These are phyloP conservation scores for Kodamaea ohmeri DNA, from an alignment of 1,139 yeast species.

Conservation along the genomic window DNA sequence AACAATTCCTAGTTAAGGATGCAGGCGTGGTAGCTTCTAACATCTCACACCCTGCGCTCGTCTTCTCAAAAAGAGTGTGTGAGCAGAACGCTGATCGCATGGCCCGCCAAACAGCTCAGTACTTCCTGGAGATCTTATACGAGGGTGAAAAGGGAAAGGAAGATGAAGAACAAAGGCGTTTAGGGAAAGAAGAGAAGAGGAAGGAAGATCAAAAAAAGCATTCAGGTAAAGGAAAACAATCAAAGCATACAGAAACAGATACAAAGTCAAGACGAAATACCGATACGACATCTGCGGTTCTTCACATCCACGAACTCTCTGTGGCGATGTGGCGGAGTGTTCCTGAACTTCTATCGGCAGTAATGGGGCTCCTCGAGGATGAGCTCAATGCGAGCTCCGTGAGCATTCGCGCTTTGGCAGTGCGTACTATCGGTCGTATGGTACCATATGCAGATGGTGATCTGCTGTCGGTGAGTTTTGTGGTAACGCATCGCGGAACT, in stretches of 20 bases:
- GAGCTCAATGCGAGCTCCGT: slow-evolving; percentile 74
- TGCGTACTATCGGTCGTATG: slow-evolving; percentile 70
- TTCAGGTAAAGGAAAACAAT: too few relatives aligned
- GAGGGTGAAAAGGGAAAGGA: slow-evolving; percentile 21
- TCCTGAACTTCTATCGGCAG: slow-evolving; percentile 72
- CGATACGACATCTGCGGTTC: neutral
- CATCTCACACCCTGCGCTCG: slow-evolving; percentile 57
- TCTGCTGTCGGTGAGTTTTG: slow-evolving; percentile 47
- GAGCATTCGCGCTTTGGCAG: slow-evolving; percentile 62
- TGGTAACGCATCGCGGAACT: slow-evolving; percentile 55
- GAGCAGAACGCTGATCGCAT: slow-evolving; percentile 69
- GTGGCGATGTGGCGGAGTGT: slow-evolving; percentile 73
- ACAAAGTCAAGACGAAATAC: too few relatives aligned
- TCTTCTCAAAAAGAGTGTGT: slow-evolving; percentile 66
- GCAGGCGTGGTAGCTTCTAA: slow-evolving; percentile 19
- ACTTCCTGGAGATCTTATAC: slow-evolving; percentile 72
- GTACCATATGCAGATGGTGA: slow-evolving; percentile 39
- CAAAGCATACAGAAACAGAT: too few relatives aligned
- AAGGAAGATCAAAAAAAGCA: neutral
- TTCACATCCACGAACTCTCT: slow-evolving; percentile 55
- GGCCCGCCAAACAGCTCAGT: slow-evolving; percentile 76
- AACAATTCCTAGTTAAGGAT: slow-evolving; percentile 36
- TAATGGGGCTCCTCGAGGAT: slow-evolving; percentile 77
- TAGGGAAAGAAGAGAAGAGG: slow-evolving; percentile 47
- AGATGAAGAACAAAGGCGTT: slow-evolving; percentile 20